Evolutionary conservation across 495 filamentous ascomycete species (phyloP).

Genomic region (Parathielavia hyrcaniae): DNA sequence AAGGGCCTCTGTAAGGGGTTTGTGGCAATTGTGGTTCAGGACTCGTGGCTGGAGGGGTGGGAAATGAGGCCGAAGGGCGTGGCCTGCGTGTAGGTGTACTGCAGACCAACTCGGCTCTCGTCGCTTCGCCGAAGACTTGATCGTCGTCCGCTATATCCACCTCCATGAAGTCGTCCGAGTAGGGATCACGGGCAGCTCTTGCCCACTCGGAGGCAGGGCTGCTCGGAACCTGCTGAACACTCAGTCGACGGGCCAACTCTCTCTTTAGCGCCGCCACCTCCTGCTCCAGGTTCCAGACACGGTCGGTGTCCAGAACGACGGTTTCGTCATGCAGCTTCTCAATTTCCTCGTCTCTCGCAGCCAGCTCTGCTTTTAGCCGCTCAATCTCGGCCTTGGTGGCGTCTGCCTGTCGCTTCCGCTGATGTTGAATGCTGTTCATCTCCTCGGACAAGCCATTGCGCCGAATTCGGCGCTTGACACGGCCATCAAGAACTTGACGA

Average conservation of each 20-base stretch:
- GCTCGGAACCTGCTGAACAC: constrained; percentile 24
- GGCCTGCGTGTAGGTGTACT: constrained; percentile 39
- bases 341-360: constrained; percentile 46
- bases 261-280: constrained; percentile 35
- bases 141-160: constrained; percentile 32
- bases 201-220: constrained; percentile 39
- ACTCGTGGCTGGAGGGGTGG: constrained; percentile 47
- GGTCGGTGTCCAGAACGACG: constrained; percentile 35
- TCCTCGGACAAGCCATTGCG: constrained; percentile 70
- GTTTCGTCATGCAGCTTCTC: constrained; percentile 48
- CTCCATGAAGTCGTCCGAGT: constrained; percentile 38
- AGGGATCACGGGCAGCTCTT: constrained; percentile 39
- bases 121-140: constrained; percentile 31
- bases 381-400: constrained; percentile 39
- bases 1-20: constrained; percentile 31
- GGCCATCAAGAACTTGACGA: constrained; percentile 60
- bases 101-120: constrained; percentile 36
- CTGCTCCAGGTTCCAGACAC: constrained; percentile 39
- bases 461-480: constrained; percentile 64
- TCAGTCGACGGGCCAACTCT: constrained; percentile 28
- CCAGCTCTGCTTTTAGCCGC: constrained; percentile 49
- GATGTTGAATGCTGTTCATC: constrained; percentile 57
- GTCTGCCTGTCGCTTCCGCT: constrained; percentile 45
- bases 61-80: constrained; percentile 40
- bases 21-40: constrained; percentile 28